A percentile compares a stretch with the other conserved stretches of the same genome.
phyloP scores from a whole-genome alignment of 768 basidiomycete genomes.

The Tephrocybe sp. region DNA sequence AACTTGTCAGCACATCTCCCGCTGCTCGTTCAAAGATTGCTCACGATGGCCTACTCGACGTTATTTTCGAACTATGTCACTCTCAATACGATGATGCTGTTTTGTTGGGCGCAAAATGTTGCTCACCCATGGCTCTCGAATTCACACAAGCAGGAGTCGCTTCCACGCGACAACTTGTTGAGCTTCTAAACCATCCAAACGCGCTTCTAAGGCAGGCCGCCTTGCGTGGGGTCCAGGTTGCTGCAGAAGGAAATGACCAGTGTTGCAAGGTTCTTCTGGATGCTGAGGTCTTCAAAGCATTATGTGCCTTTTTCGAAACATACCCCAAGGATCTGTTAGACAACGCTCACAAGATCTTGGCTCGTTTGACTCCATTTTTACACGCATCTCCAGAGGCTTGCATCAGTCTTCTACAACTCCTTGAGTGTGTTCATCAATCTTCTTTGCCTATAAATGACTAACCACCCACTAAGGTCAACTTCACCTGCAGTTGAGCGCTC shows the following conservation, averaged over 20 bases:
- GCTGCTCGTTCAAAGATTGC: slow-evolving; percentile 15
- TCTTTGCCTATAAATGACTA: background rate
- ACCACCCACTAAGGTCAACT: slow-evolving; percentile 5
- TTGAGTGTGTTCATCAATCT: slow-evolving; percentile 16
- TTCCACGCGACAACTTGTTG: slow-evolving; percentile 12
- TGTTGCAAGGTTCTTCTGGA: slow-evolving; percentile 11
- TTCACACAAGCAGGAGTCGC: slow-evolving; percentile 13
- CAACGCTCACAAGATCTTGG: slow-evolving; percentile 13
- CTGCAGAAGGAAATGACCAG: slow-evolving; percentile 12
- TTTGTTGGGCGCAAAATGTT: slow-evolving; percentile 11
- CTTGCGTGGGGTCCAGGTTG: slow-evolving; percentile 14
- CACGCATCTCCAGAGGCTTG: slow-evolving; percentile 17
- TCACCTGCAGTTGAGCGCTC: slow-evolving; percentile 11
- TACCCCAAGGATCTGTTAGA: slow-evolving; percentile 14
- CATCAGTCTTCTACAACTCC: slow-evolving; percentile 15
- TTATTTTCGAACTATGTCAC: slow-evolving; percentile 17
- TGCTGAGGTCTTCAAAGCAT: slow-evolving; percentile 12
- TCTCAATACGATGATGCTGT: slow-evolving; percentile 18
- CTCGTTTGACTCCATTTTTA: slow-evolving; percentile 15
- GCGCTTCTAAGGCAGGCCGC: slow-evolving; percentile 13
- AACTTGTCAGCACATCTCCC: slow-evolving; percentile 14
- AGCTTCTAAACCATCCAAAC: slow-evolving; percentile 13
- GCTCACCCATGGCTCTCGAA: slow-evolving; percentile 15
- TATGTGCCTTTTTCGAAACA: slow-evolving; percentile 11
- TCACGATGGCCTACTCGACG: slow-evolving; percentile 11